A percentile compares a stretch with the other conserved stretches of the same genome.
Conservation (phyloP, 768 basidiomycete species). For the Harrya chromipes region DNA sequence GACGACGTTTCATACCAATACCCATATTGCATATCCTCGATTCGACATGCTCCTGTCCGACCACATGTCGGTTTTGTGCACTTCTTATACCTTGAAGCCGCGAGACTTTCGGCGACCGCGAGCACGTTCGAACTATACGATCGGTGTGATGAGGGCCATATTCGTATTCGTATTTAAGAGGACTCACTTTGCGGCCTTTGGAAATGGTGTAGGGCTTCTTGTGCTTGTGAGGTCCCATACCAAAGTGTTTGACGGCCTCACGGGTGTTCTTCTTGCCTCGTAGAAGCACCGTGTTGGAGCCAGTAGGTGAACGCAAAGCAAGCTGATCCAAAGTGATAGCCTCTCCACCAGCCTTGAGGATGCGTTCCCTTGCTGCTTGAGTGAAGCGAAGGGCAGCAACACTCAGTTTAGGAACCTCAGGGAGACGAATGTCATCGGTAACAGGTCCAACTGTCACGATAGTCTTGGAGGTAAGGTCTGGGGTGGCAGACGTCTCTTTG, state of each 20-base stretch:
- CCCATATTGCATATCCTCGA: conserved; percentile 35
- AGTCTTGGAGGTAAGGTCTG: conserved; percentile 73
- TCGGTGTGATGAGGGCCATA: conserved; percentile 1
- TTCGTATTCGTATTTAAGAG: background rate
- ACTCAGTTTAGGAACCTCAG: conserved; percentile 83
- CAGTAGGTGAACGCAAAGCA: conserved; percentile 90
- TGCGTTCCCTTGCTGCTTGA: conserved; percentile 87
- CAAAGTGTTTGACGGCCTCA: conserved; percentile 97
- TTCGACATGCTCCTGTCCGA: conserved; percentile 25
- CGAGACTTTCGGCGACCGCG: conserved; percentile 99
- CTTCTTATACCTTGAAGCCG: conserved; percentile 88
- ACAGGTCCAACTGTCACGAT: conserved; percentile 89
- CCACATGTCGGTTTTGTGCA: conserved; percentile 33
- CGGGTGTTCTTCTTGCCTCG: conserved; percentile 91
- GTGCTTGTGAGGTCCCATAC: conserved; percentile 98
- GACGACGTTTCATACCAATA: conserved; percentile 22
- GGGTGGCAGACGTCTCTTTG: conserved; percentile 69
- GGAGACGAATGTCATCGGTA: conserved; percentile 91
- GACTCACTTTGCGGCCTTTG: conserved; percentile 88
- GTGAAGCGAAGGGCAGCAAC: conserved; percentile 97
- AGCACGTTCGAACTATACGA: conserved; percentile 81
- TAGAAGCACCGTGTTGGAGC: conserved; percentile 90
- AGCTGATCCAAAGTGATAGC: conserved; percentile 94
- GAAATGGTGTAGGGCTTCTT: conserved; percentile 96
- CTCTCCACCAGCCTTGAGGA: conserved; percentile 94